Evolutionary conservation across 2,329 filamentous ascomycete species (phyloP), one percentile per base, ranked within the genome.

Genomic region (Orbilia oligospora): DNA sequence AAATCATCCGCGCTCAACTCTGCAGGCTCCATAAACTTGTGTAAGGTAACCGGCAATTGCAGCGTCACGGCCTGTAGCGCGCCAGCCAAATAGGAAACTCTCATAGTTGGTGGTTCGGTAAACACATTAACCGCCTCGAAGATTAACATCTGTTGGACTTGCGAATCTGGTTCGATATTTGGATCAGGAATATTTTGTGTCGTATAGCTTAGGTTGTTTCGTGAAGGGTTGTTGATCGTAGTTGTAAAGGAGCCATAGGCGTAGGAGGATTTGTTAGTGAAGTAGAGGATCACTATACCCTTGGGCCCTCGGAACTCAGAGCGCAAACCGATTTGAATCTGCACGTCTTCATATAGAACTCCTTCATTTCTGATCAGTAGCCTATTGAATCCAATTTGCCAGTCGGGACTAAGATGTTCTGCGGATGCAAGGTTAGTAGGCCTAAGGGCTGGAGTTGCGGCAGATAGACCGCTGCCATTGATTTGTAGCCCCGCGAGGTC

Each of bases 11-110:
- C 90, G 5, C 89, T 89, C 46, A 99, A 87, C 71, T 96, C 91
- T 0, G 96, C 94, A 0, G 93, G 90, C 80, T 97, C 94, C 94
- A 98, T 97, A 83, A 97, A 99, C 84, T 97, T 97, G 85, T 98
- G 95, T 68, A 95, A 89, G 0, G 93, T 87, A 3, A 99, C 89
- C 0, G 96, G 96, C 3, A 99, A 88, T 84, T 97, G 95, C 48
- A 99, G 87, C 0, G 96, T 99, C 46, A 98, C 87, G 0, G 93
- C 95, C 84, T 99, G 96, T 71, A 99, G 86, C 1, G 96, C 93
- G 79, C 96, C 97, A 0, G 96, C 95, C 55, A 99, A 89, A 84
- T 98, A 99, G 66, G 93, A 97, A 83, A 99, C 91, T 72, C 96
- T 91, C 63, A 99, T 94, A 0, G 96, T 99, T 0, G 97, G 96